Base-by-base conservation (phyloP, 2,329 filamentous ascomycete genomes). In the Hypoxylon sp. region DNA sequence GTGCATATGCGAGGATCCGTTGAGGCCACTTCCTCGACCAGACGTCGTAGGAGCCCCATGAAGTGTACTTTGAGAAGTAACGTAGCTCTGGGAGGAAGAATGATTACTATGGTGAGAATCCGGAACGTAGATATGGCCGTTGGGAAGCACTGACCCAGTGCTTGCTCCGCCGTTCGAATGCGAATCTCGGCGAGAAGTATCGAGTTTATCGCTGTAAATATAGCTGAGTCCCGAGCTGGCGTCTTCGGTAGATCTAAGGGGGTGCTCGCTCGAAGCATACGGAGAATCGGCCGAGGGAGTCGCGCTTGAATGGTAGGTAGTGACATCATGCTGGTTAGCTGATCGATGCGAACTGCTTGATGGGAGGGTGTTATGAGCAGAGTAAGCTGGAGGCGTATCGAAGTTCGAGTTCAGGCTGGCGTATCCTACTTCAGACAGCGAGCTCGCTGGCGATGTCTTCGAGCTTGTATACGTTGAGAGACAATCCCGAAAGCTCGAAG, bases 61-160 rank as follows among this genome's bases (percentile, higher is more conserved):
- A 29, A 55, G 47, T 37, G 59, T 60, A 33, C 63, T 63, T 31
- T 72, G 73, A 4, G 71, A 57, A 13, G 61, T 46, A 6, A 63
- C 52, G 54, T 77, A 76, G 22, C 57, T 57, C 29, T 76, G 73
- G 1, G 72, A 63, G 2, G 67, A 48, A 5, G 52, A 26, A 14
- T 54, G 64, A 35, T 75, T 70, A 5, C 66, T 42, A 24, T 76
- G 71, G 26, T 76, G 74, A 0, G 73, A 72, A 3, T 77, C 75
- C 3, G 78, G 77, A 0, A 80, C 76, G 66, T 80, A 80, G 48
- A 76, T 62, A 22, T 80, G 78, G 13, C 79, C 78, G 67, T 79
- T 80, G 47, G 78, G 68, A 2, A 80, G 74, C 5, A 76, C 63
- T 3, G 75, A 72, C 14, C 65, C 70, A 54, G 68, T 61, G 50